Percentiles rank a stretch among this genome's conserved stretches.
Evolutionary conservation across 305 asterid genomes (phyloP).

Genomic region (Solanum chacoense): DNA sequence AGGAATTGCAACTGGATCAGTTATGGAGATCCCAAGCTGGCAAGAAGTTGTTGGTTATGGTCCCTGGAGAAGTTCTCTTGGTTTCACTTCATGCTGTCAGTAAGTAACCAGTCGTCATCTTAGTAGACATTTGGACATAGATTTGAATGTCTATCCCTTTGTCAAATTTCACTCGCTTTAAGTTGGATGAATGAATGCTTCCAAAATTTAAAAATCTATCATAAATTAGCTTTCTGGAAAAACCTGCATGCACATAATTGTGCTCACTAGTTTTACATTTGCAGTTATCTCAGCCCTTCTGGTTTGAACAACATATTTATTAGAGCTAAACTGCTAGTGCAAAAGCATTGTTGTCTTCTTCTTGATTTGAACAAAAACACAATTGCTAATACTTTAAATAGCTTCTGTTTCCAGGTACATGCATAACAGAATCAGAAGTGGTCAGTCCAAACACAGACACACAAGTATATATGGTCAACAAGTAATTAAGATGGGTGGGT

Average conservation of each 20-base stretch:
- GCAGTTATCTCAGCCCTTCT: not conserved
- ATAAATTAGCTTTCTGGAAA: not conserved
- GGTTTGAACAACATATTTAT: not conserved
- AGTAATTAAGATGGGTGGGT: not conserved
- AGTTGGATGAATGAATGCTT: not conserved
- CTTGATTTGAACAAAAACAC: not conserved
- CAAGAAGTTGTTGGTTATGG: conserved; percentile 42
- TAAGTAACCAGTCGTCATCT: conserved; percentile 19
- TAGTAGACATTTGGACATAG: not conserved
- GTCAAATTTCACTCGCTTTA: not conserved
- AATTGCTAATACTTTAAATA: not conserved
- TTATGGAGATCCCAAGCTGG: conserved; percentile 56
- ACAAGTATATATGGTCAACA: not conserved
- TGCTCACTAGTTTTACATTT: not conserved
- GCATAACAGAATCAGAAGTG: not conserved
- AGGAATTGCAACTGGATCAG: conserved; percentile 49
- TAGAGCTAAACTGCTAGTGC: not conserved
- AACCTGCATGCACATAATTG: not conserved
- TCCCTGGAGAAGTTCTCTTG: conserved; percentile 65
- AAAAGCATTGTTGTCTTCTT: not conserved
- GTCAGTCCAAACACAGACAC: not conserved
- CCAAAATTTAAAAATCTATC: not conserved
- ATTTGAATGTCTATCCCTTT: not conserved
- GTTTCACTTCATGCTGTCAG: conserved; percentile 72
- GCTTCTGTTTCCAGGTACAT: not conserved